Base-by-base conservation (phyloP, 179 eudicot genomes). In the Beta corolliflora region DNA sequence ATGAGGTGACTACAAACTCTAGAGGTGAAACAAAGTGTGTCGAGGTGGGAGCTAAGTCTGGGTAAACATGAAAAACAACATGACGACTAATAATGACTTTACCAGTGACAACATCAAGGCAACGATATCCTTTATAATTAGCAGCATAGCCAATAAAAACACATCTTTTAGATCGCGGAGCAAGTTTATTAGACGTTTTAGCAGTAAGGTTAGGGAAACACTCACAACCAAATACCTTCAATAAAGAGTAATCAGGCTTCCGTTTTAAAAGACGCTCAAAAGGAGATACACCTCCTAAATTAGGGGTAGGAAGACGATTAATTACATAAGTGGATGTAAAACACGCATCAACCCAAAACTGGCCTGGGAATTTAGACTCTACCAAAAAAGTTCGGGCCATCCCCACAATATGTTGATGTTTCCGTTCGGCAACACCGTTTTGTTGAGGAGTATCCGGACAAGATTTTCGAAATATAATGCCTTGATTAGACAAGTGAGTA, bases 391-490 rank as follows among this genome's bases (percentile, higher is more conserved):
- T 71, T 0, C 36, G 16, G 1, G 58, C 58, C 75, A 50, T 71
- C 4, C 50, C 75, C 9, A 71, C 7, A 1, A 71, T 46, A 9
- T 71, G 75, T 7, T 58, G 58, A 21, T 50, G 75, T 71, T 71
- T 71, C 2, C 41, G 36, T 21, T 46, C 75, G 4, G 36, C 75
- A n/a, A 71, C 58, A 5, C 58, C 75, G 46, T 71, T 71, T 71
- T 71, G 58, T 19, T 48, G 58, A 1, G n/a, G 58, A 5, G 36
- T 71, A 36, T 50, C 36, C 1, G 58, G 59, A 50, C 75, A 71
- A 48, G 75, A 71, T 11, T 71, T 71, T n/a, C 58, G 58, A 71
- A 48, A 48, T 9, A 19, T 19, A 71, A 71, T 71, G 13, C 58
- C 75, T 50, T 41, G n/a, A 0, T 70, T 3, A 6, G 19, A 21